Conservation (phyloP, 805 yeast species). For the Saccharomycopsis sp. region DNA sequence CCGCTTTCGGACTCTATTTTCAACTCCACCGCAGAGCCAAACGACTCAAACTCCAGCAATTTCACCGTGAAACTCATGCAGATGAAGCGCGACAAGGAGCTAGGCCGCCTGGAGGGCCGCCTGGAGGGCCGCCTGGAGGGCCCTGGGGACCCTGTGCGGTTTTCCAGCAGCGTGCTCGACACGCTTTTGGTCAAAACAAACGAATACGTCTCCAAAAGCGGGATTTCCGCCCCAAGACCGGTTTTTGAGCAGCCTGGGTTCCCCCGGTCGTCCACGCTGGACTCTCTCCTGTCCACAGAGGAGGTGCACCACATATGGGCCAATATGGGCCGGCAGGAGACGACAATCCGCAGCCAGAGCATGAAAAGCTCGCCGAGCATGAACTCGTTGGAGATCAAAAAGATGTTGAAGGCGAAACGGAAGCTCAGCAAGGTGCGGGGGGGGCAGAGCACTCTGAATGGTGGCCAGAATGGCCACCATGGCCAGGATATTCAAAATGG, state of each 20-base stretch:
- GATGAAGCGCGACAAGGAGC: constrained; percentile 17
- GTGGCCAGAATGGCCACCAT: neutral
- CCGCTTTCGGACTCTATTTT: constrained; percentile 19
- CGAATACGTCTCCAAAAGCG: constrained; percentile 16
- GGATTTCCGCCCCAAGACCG: constrained; percentile 5
- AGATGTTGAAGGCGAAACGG: constrained; percentile 30
- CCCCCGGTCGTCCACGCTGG: constrained; percentile 20
- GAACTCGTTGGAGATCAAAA: constrained; percentile 39
- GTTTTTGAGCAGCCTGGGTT: constrained; percentile 14
- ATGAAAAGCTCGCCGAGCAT: constrained; percentile 45
- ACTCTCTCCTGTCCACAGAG: constrained; percentile 20
- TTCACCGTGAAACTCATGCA: constrained; percentile 19
- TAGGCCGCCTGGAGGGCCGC: too few relatives aligned
- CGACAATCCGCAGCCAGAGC: constrained; percentile 39
- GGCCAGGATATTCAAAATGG: neutral
- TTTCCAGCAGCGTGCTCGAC: constrained; percentile 14
- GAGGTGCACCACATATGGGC: constrained; percentile 22
- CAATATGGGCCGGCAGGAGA: constrained; percentile 6
- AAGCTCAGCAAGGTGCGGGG: constrained; percentile 12
- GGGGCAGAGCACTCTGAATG: neutral
- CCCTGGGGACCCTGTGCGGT: constrained; percentile 3
- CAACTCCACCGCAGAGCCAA: constrained; percentile 1
- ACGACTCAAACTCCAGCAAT: constrained; percentile 14
- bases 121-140: too few relatives aligned
- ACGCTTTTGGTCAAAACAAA: constrained; percentile 14